Evolutionary conservation across 192 early-diverging fungal genomes (phyloP).

Genomic region (Entomortierella parvispora): DNA sequence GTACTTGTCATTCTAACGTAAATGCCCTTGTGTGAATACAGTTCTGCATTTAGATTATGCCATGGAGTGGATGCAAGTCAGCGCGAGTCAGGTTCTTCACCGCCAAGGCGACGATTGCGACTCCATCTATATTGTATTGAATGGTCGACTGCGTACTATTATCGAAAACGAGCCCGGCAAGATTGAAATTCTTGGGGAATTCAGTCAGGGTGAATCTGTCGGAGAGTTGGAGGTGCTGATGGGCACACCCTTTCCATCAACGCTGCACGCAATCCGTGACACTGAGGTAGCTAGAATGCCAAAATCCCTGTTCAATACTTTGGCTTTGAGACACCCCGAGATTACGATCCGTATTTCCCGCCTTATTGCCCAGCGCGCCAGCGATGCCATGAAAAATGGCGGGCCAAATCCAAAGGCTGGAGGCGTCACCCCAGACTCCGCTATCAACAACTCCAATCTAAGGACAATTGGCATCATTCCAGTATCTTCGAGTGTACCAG

Average conservation of each 20-base stretch:
- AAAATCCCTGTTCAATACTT: conserved; percentile 92
- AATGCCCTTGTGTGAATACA: neutral
- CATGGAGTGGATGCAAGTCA: conserved; percentile 95
- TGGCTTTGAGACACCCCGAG: conserved; percentile 88
- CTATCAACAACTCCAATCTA: conserved; percentile 91
- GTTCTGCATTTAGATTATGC: conserved; percentile 85
- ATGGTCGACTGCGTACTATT: conserved; percentile 92
- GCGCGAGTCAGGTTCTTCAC: conserved; percentile 92
- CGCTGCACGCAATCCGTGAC: conserved; percentile 97
- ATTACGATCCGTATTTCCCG: conserved; percentile 93
- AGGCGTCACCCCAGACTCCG: conserved; percentile 59
- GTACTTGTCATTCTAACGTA: neutral
- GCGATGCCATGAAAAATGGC: conserved; percentile 31
- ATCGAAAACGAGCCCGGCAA: conserved; percentile 68
- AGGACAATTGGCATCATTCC: conserved; percentile 96
- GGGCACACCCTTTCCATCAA: conserved; percentile 75
- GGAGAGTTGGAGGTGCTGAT: conserved; percentile 95
- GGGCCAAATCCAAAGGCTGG: conserved; percentile 11
- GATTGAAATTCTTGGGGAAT: conserved; percentile 90
- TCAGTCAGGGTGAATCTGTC: conserved; percentile 94
- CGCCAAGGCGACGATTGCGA: conserved; percentile 88
- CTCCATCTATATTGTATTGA: conserved; percentile 92
- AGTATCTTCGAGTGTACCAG: conserved; percentile 80
- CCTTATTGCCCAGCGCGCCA: conserved; percentile 77
- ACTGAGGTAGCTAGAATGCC: conserved; percentile 96